Conservation (phyloP, 2,329 filamentous ascomycete genomes). For the Monilinia polystroma region DNA sequence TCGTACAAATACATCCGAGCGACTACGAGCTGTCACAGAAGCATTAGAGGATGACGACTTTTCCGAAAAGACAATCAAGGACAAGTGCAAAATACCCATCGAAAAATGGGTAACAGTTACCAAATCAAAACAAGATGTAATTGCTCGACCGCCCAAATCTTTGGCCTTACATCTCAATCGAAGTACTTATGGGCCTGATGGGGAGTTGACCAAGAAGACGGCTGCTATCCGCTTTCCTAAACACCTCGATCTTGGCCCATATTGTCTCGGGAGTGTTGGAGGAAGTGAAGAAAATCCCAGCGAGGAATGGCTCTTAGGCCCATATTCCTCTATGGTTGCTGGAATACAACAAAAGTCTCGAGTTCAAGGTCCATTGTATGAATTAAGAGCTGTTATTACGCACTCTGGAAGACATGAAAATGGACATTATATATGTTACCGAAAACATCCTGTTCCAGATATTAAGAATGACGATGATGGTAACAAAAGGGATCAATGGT, state of each 20-base stretch:
- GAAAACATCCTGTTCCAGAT: constrained; percentile 56
- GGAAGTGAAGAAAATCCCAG: constrained; percentile 38
- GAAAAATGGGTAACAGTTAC: constrained; percentile 72
- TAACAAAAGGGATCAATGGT: constrained; percentile 62
- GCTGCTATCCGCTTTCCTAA: constrained; percentile 76
- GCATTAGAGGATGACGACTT: constrained; percentile 80
- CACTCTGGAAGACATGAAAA: constrained; percentile 92
- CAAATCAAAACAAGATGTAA: constrained; percentile 85
- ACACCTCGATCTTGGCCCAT: constrained; percentile 73
- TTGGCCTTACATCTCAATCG: constrained; percentile 87
- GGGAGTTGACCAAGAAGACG: constrained; percentile 78
- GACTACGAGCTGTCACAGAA: constrained; percentile 64
- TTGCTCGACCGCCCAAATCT: constrained; percentile 77
- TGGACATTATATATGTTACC: constrained; percentile 92
- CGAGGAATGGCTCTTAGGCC: constrained; percentile 71
- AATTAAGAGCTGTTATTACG: constrained; percentile 79
- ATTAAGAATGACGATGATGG: constrained; percentile 35
- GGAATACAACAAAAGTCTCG: constrained; percentile 51
- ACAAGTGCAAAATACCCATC: constrained; percentile 64
- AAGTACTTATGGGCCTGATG: constrained; percentile 82
- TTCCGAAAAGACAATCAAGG: constrained; percentile 62
- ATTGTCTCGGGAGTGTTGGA: constrained; percentile 68
- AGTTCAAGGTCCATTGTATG: constrained; percentile 63
- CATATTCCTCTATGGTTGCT: constrained; percentile 71
- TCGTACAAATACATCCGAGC: constrained; percentile 45